Conservation (phyloP, 2,329 filamentous ascomycete species). For the Penicillium hesseltinei region DNA sequence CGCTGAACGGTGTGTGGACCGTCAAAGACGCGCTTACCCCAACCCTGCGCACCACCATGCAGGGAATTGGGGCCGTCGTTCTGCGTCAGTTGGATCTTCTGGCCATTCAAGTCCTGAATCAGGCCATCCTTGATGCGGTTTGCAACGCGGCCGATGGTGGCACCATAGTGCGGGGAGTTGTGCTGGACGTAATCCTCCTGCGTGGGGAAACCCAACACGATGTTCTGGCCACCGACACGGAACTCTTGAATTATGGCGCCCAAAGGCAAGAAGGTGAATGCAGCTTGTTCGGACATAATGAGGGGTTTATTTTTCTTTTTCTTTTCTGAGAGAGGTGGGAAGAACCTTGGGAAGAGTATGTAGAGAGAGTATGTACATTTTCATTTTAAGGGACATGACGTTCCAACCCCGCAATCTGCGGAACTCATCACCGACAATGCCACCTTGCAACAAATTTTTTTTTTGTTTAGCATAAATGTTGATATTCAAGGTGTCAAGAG, state of each 20-base stretch:
- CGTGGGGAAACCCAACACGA: conserved; percentile 81
- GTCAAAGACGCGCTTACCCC: conserved; percentile 45
- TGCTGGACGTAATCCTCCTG: conserved; percentile 71
- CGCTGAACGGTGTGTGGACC: conserved; percentile 57
- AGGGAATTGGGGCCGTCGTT: conserved; percentile 78
- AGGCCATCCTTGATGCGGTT: conserved; percentile 76
- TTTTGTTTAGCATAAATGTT: conserved; percentile 9
- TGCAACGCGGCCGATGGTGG: conserved; percentile 80
- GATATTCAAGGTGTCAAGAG: not conserved
- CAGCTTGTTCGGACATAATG: conserved; percentile 32
- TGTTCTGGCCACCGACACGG: conserved; percentile 73
- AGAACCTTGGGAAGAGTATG: not conserved
- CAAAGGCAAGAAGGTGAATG: conserved; percentile 46
- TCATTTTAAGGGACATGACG: conserved; percentile 17
- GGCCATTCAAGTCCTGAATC: conserved; percentile 70
- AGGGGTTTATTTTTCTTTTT: not conserved
- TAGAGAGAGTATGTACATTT: not conserved
- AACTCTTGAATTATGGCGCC: conserved; percentile 64
- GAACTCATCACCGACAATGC: conserved; percentile 15
- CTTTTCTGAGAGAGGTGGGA: not conserved
- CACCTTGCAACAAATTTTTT: not conserved
- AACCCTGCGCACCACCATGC: conserved; percentile 71
- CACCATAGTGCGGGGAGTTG: conserved; percentile 82
- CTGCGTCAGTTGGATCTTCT: conserved; percentile 65
- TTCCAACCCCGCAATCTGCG: conserved; percentile 24